Percentiles rank a stretch among this genome's conserved stretches.
Evolutionary conservation across 129 eudicot genomes (phyloP).

Genomic region (Artemisia tridentata): DNA sequence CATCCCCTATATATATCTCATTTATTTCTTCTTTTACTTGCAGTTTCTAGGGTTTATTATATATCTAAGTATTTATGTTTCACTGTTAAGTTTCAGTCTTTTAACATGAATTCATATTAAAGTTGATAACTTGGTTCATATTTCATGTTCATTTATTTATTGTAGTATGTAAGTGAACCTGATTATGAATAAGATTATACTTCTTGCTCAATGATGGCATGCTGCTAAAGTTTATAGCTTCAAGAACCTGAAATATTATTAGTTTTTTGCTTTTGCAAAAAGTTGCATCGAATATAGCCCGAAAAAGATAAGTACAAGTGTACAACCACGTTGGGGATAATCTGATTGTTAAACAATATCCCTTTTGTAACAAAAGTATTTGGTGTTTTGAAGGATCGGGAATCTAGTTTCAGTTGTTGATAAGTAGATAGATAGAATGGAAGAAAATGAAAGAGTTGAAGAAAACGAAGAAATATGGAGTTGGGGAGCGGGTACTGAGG

Average conservation of each 20-base stretch:
- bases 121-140: not conserved
- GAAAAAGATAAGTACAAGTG: too few species aligned
- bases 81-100: not conserved
- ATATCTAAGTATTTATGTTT: not conserved
- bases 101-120: not conserved
- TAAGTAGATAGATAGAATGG: conserved; percentile 15
- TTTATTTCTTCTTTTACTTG: not conserved
- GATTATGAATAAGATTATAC: too few species aligned
- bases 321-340: too few species aligned
- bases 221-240: not conserved
- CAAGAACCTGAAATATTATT: not conserved
- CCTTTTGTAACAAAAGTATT: not conserved
- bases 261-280: not conserved
- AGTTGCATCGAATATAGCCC: too few species aligned
- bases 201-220: too few species aligned
- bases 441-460: conserved; percentile 27
- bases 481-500: conserved; percentile 99
- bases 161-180: too few species aligned
- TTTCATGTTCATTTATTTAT: not conserved
- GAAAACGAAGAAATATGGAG: conserved; percentile 57
- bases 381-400: not conserved
- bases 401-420: not conserved
- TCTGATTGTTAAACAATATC: too few species aligned
- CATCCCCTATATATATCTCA: not conserved
- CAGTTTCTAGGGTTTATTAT: conserved; percentile 18